Conservation (phyloP, 257 asterid species). For the Prunella vulgaris region DNA sequence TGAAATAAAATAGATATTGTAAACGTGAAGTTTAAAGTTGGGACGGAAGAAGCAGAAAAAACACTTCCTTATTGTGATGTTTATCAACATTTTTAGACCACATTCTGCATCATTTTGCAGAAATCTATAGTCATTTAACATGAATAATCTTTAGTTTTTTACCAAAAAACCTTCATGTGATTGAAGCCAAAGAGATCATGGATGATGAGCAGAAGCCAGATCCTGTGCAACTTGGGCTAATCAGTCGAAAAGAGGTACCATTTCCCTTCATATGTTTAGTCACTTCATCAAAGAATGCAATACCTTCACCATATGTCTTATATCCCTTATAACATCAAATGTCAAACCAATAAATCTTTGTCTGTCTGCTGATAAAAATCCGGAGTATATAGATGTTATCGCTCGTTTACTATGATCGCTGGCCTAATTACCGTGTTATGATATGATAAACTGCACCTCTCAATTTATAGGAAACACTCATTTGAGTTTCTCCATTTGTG, state of each 20-base stretch:
- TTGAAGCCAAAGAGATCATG: constrained; percentile 27
- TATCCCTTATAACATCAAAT: background rate
- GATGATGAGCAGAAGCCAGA: constrained; percentile 21
- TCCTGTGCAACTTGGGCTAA: constrained; percentile 19
- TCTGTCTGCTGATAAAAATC: no score
- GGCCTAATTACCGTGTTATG: no score
- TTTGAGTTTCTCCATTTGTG: no score
- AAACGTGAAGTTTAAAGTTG: no score
- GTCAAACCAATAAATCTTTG: no score
- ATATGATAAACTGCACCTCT: no score
- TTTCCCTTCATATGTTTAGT: background rate
- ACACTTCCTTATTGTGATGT: no score
- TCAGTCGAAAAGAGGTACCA: constrained; percentile 23
- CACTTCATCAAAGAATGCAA: background rate
- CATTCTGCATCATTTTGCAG: background rate
- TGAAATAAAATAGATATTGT: no score
- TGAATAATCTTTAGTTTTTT: background rate
- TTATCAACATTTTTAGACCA: background rate
- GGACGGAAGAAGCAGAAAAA: no score
- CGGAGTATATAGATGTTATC: no score
- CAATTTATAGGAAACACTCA: no score
- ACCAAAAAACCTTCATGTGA: background rate
- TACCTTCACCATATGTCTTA: background rate
- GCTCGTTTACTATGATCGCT: no score
- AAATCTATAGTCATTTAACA: background rate